Evolutionary conservation across 1,139 yeast species (phyloP).

Genomic region (Geotrichum restrictum): DNA sequence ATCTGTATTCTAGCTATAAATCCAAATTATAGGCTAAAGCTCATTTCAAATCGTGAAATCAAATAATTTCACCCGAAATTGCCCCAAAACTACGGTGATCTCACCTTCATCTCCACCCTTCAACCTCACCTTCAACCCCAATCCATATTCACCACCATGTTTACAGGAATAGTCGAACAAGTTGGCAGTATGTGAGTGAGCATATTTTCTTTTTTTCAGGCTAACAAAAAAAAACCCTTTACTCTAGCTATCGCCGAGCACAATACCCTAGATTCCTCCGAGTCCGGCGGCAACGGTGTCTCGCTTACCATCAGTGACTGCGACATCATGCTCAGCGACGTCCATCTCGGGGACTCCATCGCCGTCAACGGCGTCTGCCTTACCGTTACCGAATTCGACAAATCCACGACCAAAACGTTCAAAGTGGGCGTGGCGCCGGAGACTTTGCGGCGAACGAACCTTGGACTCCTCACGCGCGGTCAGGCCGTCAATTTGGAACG

Average conservation of each 20-base stretch:
- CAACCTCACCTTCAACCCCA: background rate
- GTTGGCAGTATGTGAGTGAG: conserved; percentile 59
- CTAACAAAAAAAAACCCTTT: no score
- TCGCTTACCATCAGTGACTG: conserved; percentile 67
- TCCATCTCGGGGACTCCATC: conserved; percentile 89
- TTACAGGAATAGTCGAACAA: conserved; percentile 88
- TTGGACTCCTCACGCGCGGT: conserved; percentile 58
- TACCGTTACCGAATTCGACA: conserved; percentile 81
- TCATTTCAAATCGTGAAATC: no score
- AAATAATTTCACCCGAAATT: no score
- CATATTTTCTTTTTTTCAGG: conserved; percentile 21
- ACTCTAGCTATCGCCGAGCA: conserved; percentile 46
- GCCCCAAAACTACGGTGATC: no score
- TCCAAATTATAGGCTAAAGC: no score
- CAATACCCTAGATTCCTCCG: conserved; percentile 48
- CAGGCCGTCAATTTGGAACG: conserved; percentile 80
- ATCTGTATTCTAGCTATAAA: no score
- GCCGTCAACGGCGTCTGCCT: conserved; percentile 85
- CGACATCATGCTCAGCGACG: conserved; percentile 62
- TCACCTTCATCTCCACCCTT: background rate
- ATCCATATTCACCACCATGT: conserved; percentile 49
- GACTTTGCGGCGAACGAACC: conserved; percentile 74
- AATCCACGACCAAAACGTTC: conserved; percentile 50
- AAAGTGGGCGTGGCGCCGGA: conserved; percentile 94
- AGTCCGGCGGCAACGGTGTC: conserved; percentile 75